These are phyloP conservation scores for Apiotrichum laibachii DNA, from an alignment of 1,284 basidiomycete species.

Conservation along the genomic window DNA sequence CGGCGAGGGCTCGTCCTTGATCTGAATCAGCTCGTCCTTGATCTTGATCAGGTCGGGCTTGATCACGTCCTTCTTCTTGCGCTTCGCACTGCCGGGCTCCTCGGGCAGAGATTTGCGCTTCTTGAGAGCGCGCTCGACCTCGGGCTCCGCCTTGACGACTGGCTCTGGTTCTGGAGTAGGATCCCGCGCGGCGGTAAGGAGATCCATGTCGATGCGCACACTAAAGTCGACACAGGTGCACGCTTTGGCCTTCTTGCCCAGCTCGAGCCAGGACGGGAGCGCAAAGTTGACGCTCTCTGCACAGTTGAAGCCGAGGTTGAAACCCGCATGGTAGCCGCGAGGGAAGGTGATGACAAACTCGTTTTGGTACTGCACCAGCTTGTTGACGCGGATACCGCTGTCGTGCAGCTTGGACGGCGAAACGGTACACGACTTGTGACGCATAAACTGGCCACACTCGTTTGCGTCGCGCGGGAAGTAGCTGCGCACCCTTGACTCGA, in stretches of 20 bases:
- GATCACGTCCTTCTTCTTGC: neutral
- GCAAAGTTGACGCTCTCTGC: constrained; percentile 99
- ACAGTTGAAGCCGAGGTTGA: constrained; percentile 96
- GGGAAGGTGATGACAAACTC: constrained; percentile 98
- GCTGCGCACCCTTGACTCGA: constrained; percentile 64
- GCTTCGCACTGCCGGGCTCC: neutral
- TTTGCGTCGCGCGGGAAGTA: constrained; percentile 82
- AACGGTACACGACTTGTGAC: constrained; percentile 94
- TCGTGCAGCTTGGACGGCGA: constrained; percentile 80
- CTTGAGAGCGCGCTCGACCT: neutral
- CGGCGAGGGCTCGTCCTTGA: constrained; percentile 3
- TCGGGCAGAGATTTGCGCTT: neutral
- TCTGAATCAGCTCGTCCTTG: neutral
- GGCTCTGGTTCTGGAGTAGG: neutral
- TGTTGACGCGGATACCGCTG: constrained; percentile 78
- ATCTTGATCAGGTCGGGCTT: neutral
- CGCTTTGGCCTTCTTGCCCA: constrained; percentile 75
- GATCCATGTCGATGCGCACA: constrained; percentile 85
- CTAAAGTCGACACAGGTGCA: constrained; percentile 83
- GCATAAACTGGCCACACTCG: constrained; percentile 85
- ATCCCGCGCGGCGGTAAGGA: constrained; percentile 54
- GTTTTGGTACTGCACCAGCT: constrained; percentile 81
- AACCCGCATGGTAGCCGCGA: constrained; percentile 90
- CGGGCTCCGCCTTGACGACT: neutral
- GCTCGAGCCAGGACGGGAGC: constrained; percentile 87